Base-by-base conservation (phyloP, 352 stramenopile species). In the Thalassiosira gravida region DNA sequence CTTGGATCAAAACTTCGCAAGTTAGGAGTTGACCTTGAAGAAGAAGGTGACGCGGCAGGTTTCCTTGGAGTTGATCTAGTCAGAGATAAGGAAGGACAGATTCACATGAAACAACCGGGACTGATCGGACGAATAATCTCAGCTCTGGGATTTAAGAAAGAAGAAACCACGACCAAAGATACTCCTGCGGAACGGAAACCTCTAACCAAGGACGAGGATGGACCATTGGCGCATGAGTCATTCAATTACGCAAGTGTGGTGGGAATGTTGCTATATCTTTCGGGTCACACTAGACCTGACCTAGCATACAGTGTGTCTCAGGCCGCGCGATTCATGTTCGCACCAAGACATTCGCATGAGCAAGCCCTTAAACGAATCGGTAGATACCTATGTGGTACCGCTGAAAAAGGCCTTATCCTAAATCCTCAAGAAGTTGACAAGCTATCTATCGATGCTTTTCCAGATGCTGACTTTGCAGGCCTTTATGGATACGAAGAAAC, bases 21-120 rank as follows among this genome's bases (percentile, higher is more conserved):
- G 0, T 13, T 59, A 50, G 56, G 32, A 20, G 46, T 88, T 20
- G 18, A 70, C 3, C 20, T 90, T 8, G 70, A 80, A 37, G 32
- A 77, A 32, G 82, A 91, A 56, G 49, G 72, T 29, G 53, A 57
- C 24, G 62, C 83, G n/a, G 77, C 74, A 42, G 77, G 69, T 22
- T 91, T 86, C 42, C 72, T 91, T 59, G 85, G 82, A 35, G 62
- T 91, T 27, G 42, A 77, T 22, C 62, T 91, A n/a, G 35, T 82
- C 22, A 25, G 53, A n/a, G 27, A 56, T 39, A 22, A 22, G 9
- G 56, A 67, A n/a, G 74, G 77, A 18, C 44, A 59, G 11, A 35
- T 88, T 11, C 2, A 59, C 7, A 42, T 75, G 29, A 82, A 59
- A 30, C 84, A 90, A 65, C 16, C 2, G 24, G 70, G 80, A 39